Evolutionary conservation across 768 basidiomycete species (phyloP).

Genomic region (Naganishia onofrii): DNA sequence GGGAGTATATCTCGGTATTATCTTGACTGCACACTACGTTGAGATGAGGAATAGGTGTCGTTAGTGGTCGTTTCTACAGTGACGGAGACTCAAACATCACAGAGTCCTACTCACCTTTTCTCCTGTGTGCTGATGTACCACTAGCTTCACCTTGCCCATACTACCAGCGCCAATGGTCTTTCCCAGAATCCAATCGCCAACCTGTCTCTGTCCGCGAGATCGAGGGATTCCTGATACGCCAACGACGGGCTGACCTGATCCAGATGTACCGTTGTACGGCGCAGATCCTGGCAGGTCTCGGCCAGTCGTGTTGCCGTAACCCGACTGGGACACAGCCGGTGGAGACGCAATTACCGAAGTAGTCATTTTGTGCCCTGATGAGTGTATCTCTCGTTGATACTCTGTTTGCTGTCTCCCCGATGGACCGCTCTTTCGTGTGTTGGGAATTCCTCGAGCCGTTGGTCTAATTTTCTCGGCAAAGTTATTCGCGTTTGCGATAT

Average conservation of each 20-base stretch:
- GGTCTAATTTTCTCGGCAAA: not conserved
- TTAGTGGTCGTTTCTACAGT: not conserved
- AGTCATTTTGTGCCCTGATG: not conserved
- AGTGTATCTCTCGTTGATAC: not conserved
- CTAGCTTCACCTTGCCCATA: slow-evolving; percentile 99
- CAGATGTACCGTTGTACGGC: not conserved
- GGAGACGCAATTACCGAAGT: not conserved
- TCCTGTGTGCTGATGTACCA: slow-evolving; percentile 77
- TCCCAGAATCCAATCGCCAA: slow-evolving; percentile 92
- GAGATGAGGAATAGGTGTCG: not conserved
- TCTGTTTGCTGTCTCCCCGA: not conserved
- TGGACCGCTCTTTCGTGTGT: not conserved
- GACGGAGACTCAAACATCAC: slow-evolving; percentile 11
- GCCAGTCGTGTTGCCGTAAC: not conserved
- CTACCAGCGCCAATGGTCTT: slow-evolving; percentile 96
- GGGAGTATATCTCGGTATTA: slow-evolving; percentile 71
- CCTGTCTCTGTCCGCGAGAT: slow-evolving; percentile 53
- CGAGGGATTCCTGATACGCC: not conserved
- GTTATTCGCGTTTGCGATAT: not conserved
- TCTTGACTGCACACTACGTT: slow-evolving; percentile 91
- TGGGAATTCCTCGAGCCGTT: not conserved
- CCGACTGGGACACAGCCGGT: not conserved
- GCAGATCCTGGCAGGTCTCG: not conserved
- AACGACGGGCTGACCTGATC: not conserved
- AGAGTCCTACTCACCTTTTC: slow-evolving; percentile 71